A percentile compares a stretch with the other conserved stretches of the same genome.
These are phyloP conservation scores for Fusarium secorum DNA, from an alignment of 2,329 filamentous ascomycete species.

Conservation along the genomic window DNA sequence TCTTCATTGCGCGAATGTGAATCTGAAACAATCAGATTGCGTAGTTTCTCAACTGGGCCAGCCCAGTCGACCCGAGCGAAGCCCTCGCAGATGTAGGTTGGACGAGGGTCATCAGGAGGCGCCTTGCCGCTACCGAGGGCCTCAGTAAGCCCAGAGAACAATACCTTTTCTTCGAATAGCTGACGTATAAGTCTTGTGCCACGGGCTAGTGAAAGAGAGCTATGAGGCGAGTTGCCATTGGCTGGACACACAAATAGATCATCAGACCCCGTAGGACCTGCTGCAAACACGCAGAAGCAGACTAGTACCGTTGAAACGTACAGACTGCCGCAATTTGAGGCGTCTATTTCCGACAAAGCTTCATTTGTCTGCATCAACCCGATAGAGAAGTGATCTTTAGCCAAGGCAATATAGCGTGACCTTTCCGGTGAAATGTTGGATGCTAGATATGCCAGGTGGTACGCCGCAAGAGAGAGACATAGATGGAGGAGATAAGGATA, in stretches of 20 bases:
- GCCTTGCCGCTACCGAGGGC: neutral
- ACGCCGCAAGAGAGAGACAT: neutral
- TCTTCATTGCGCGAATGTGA: neutral
- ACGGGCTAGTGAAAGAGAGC: neutral
- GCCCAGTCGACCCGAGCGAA: neutral
- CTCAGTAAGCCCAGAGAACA: neutral
- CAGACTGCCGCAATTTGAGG: neutral
- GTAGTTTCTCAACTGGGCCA: neutral
- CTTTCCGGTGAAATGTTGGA: neutral
- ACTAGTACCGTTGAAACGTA: neutral
- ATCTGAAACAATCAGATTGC: neutral
- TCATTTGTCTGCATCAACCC: neutral
- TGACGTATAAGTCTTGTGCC: neutral
- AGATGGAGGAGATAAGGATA: neutral
- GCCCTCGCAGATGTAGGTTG: neutral
- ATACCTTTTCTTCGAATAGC: fast-evolving
- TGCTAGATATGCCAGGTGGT: neutral
- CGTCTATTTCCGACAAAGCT: neutral
- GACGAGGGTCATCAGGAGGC: neutral
- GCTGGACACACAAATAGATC: neutral
- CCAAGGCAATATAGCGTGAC: neutral
- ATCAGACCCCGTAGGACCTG: neutral
- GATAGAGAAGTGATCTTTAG: neutral
- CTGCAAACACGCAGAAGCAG: neutral
- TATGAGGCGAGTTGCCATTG: neutral